These are phyloP conservation scores for Sherardia arvensis DNA, from an alignment of 257 asterid genomes.

Conservation along the genomic window DNA sequence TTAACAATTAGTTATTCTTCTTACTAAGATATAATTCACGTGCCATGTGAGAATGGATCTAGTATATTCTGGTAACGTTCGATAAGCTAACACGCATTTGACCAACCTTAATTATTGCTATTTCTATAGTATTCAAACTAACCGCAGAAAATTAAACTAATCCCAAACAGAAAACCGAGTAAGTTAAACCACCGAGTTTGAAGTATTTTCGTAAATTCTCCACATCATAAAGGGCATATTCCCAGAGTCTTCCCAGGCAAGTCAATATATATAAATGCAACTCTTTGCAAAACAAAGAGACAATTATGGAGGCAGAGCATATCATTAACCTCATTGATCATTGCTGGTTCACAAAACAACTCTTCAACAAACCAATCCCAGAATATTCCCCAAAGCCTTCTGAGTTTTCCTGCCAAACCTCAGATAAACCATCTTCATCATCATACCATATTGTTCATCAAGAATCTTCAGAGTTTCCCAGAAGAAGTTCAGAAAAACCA, in stretches of 20 bases:
- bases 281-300: neutral
- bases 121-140: neutral
- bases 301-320: neutral
- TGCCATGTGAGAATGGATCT: neutral
- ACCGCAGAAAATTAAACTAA: neutral
- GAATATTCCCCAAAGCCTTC: neutral
- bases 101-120: neutral
- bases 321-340: neutral
- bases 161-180: neutral
- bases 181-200: neutral
- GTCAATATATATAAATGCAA: neutral
- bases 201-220: neutral
- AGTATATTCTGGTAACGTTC: neutral
- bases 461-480: neutral
- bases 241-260: neutral
- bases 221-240: neutral
- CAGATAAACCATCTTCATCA: neutral
- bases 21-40: neutral
- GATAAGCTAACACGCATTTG: neutral
- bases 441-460: neutral
- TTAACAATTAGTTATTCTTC: too few relatives aligned
- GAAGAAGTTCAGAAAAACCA: neutral
- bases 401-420: too few relatives aligned
- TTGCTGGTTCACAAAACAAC: neutral
- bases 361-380: neutral